phyloP scores from a whole-genome alignment of 192 early-diverging fungal species.

The Allomyces arbusculus region DNA sequence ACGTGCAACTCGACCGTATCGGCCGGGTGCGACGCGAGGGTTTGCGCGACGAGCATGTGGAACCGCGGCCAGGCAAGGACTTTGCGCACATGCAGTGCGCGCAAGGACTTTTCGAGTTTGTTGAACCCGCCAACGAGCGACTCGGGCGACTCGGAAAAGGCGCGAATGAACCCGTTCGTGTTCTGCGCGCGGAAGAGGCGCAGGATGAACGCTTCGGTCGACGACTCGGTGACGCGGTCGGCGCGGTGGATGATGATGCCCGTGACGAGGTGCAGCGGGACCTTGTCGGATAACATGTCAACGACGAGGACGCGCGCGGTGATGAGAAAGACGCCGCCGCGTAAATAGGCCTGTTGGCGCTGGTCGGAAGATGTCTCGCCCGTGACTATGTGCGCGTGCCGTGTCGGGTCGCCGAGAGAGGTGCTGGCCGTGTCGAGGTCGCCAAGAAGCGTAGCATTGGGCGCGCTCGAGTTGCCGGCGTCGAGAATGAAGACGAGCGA shows the following conservation, averaged over 20 bases:
- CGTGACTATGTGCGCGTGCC: slow-evolving; percentile 9
- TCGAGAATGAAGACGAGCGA: slow-evolving; percentile 66
- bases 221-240: slow-evolving; percentile 50
- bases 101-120: slow-evolving; percentile 70
- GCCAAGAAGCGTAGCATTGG: slow-evolving; percentile 11
- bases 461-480: slow-evolving; percentile 9
- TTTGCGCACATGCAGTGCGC: slow-evolving; percentile 53
- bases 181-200: slow-evolving; percentile 61
- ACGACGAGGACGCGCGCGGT: slow-evolving; percentile 77
- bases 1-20: slow-evolving; percentile 57
- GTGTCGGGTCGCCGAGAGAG: slow-evolving; percentile 4
- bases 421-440: slow-evolving; percentile 11
- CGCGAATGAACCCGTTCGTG: slow-evolving; percentile 74
- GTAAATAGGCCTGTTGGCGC: slow-evolving; percentile 42
- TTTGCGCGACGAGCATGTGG: slow-evolving; percentile 37
- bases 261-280: slow-evolving; percentile 53
- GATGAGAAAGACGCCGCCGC: slow-evolving; percentile 64
- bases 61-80: slow-evolving; percentile 77
- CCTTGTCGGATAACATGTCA: slow-evolving; percentile 59
- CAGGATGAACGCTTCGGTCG: slow-evolving; percentile 77
- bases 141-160: slow-evolving; percentile 74
- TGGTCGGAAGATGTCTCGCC: slow-evolving; percentile 3
- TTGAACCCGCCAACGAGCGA: slow-evolving; percentile 58
- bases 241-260: slow-evolving; percentile 78
- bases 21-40: slow-evolving; percentile 23